A percentile compares a stretch with the other conserved stretches of the same genome.
phyloP scores from a whole-genome alignment of 345 rosid genomes.

The Eucalyptus pauciflora region DNA sequence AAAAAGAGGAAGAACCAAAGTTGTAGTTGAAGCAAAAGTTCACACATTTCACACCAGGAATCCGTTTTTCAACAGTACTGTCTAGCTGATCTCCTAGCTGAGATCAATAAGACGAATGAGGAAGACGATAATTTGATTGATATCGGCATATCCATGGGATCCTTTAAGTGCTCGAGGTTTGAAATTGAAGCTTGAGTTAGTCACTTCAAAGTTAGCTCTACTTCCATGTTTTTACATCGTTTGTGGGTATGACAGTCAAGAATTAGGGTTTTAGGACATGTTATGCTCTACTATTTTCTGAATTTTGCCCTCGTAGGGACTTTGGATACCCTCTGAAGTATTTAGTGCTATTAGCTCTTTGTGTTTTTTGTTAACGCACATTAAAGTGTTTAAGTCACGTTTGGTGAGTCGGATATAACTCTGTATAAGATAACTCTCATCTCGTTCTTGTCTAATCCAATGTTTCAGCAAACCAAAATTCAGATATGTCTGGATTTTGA shows the following conservation, averaged over 20 bases:
- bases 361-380: too few relatives aligned
- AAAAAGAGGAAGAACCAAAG: conserved; percentile 5
- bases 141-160: conserved; percentile 40
- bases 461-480: too few relatives aligned
- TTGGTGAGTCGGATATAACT: too few relatives aligned
- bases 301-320: too few relatives aligned
- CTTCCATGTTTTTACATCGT: not conserved
- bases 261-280: not conserved
- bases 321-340: too few relatives aligned
- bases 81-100: conserved; percentile 32
- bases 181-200: conserved; percentile 25
- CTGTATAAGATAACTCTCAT: too few relatives aligned
- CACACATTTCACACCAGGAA: conserved; percentile 6
- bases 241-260: not conserved
- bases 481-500: not conserved
- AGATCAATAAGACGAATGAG: conserved; percentile 43
- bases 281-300: not conserved
- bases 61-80: conserved; percentile 16
- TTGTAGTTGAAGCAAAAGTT: conserved; percentile 6
- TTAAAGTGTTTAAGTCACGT: too few relatives aligned
- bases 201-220: not conserved
- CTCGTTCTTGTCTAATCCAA: too few relatives aligned
- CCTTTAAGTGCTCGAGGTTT: conserved; percentile 63
- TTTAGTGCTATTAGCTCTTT: too few relatives aligned
- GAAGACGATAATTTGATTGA: conserved; percentile 70